Evolutionary conservation across 1,284 basidiomycete genomes (phyloP).

Genomic region (Tetrapyrgos nigripes): DNA sequence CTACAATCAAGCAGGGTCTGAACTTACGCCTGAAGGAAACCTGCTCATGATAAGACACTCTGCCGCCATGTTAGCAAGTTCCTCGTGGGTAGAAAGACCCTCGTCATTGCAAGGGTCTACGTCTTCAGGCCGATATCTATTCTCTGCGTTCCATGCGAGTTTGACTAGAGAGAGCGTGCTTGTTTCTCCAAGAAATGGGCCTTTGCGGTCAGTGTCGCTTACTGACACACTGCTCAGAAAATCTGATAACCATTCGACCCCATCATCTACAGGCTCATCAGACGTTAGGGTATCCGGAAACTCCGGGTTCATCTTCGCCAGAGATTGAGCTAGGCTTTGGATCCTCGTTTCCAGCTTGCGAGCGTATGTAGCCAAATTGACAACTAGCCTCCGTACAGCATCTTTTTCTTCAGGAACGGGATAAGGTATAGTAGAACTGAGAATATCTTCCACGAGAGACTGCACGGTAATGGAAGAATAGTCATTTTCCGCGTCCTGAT

Average conservation of each 20-base stretch:
- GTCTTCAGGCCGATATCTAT: too few species aligned
- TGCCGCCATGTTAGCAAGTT: too few species aligned
- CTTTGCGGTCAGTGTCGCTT: background rate
- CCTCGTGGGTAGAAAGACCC: too few species aligned
- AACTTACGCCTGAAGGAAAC: too few species aligned
- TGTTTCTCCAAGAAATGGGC: background rate
- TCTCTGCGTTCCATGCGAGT: background rate
- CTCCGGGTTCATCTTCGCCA: background rate
- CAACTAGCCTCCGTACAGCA: slow-evolving; percentile 12
- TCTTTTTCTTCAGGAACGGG: slow-evolving; percentile 17
- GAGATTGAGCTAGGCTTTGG: background rate
- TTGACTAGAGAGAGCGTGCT: background rate
- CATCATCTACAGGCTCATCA: background rate
- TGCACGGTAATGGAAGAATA: background rate
- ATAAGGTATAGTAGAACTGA: slow-evolving; percentile 19
- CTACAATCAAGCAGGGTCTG: too few species aligned
- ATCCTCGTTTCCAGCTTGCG: slow-evolving; percentile 12
- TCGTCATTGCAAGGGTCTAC: too few species aligned
- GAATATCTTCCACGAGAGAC: slow-evolving; percentile 18
- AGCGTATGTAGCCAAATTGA: slow-evolving; percentile 21
- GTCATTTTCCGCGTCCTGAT: background rate
- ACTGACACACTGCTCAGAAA: background rate
- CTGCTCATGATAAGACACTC: too few species aligned
- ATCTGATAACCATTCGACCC: background rate
- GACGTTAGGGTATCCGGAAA: background rate